Base-by-base conservation (phyloP, 805 yeast species). In the Candida taoyuanica region DNA sequence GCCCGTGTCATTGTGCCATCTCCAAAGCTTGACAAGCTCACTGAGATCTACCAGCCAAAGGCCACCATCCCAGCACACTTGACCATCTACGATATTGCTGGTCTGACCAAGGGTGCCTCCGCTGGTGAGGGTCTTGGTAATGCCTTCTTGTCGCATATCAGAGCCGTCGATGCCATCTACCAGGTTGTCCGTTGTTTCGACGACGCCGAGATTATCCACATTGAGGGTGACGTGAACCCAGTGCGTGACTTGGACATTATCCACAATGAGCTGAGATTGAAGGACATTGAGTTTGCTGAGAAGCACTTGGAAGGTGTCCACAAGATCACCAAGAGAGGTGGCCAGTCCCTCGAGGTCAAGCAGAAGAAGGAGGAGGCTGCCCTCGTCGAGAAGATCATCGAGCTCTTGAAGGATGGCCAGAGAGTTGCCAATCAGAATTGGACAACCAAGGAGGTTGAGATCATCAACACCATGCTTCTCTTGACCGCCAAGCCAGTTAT, bases 91-190 rank as follows among this genome's bases (percentile, higher is more conserved):
- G 98, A 93, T 69, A 93, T 93, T 66, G 98, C 98, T 43, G 98
- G 98, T 64, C 74, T 93, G 62, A 91, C 98, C 49, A 86, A 86
- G 68, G 97, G 96, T 68, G 97, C 98, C 27, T 79, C 87, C 44
- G 82, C 85, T 38, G 98, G 98, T 64, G 97, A 88, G 68, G 98
- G 98, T 62, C 78, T 93, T 50, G 98, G 98, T 60, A 93, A 93
- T 65, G 95, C 95, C 47, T 93, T 93, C 76, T 78, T 93, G 69
- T 82, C 95, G 52, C 89, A 93, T 64, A 93, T 93, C 56, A 79
- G 98, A 67, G 93, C 96, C 34, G 98, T 93, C 40, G 98, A 93
- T 74, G 96, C 97, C 47, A 82, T 93, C 49, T 93, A 85, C 70
- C 98, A 93, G 70, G 96, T 93, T 49, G 98, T 93, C 35, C 82